Percentiles rank a stretch among this genome's conserved stretches.
These are phyloP conservation scores for Pseudogymnoascus sp. DNA, from an alignment of 2,329 filamentous ascomycete genomes.

Conservation along the genomic window DNA sequence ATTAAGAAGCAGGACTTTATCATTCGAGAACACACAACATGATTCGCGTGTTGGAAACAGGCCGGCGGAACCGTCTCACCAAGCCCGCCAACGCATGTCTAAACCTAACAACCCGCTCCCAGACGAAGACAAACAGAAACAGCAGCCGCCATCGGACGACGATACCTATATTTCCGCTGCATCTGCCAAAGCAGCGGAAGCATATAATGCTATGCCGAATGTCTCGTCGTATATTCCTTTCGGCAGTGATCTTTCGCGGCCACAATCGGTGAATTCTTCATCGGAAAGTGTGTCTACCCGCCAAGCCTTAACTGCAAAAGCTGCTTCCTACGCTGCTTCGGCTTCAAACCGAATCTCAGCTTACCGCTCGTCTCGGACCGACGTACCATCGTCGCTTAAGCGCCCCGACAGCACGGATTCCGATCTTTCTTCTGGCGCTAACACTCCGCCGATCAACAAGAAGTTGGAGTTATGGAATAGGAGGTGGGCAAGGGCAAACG, in stretches of 20 bases:
- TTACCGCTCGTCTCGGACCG: slow-evolving; percentile 1
- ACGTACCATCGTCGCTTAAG: slow-evolving; percentile 11
- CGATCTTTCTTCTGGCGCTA: not conserved
- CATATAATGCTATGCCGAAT: slow-evolving; percentile 27
- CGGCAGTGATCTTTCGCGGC: not conserved
- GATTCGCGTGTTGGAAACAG: slow-evolving; percentile 32
- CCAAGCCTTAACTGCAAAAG: not conserved
- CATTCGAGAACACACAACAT: slow-evolving; percentile 25
- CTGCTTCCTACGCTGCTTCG: slow-evolving; percentile 5
- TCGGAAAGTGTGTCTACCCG: not conserved
- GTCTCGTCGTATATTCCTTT: slow-evolving; percentile 20
- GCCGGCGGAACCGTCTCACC: slow-evolving; percentile 29
- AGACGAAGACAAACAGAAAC: slow-evolving; percentile 11
- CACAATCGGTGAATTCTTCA: not conserved
- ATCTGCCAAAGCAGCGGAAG: slow-evolving; percentile 23
- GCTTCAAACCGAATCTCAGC: not conserved
- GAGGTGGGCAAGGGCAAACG: slow-evolving; percentile 56
- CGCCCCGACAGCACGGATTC: slow-evolving; percentile 10
- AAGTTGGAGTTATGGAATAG: slow-evolving; percentile 66
- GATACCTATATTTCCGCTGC: slow-evolving; percentile 22
- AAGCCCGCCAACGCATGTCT: slow-evolving; percentile 17
- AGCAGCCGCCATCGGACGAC: slow-evolving; percentile 17
- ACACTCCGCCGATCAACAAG: slow-evolving; percentile 41
- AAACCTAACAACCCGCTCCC: slow-evolving; percentile 4
- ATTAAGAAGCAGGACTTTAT: slow-evolving; percentile 35